Base-by-base conservation (phyloP, 2,329 filamentous ascomycete genomes). In the Dactylonectria macrodidyma region DNA sequence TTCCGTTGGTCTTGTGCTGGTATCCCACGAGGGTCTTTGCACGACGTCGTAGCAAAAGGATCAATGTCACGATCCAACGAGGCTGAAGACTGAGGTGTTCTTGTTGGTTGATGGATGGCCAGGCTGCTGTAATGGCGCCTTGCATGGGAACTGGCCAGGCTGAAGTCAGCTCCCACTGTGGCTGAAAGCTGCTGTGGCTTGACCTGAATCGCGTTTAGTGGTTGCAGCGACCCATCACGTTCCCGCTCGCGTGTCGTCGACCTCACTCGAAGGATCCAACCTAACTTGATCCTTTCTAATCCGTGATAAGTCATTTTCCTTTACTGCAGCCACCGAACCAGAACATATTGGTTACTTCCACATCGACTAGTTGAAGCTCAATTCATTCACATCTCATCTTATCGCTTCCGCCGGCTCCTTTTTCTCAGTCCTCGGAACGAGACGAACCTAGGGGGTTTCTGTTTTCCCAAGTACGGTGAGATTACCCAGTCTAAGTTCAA, bases 131-230 rank as follows among this genome's bases (percentile, higher is more conserved):
- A 22, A 51, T 60, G 56, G 57, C 50, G 26, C 51, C 41, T 56
- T 48, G 26, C 55, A 52, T 44, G 12, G 36, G 47, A 36, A 57
- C 22, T 47, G 47, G 50, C 60, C 62, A 56, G 50, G 56, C 50
- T 30, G 48, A 55, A 44, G 50, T 41, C 12, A 60, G 63, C 57
- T 65, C 41, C 38, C 22, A 52, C 26, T 72, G 74, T 76, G 74
- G 74, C 74, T 74, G 72, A 48, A 48, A 58, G 56, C 54, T 46
- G 10, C 51, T 8, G 72, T 73, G 62, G 59, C 14, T 19, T 8
- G 44, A 16, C 14, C 16, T 10, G 44, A 16, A 44, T 57, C 76
- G 76, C 76, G 76, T 77, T 76, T 72, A 78, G 76, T 78, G 76
- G 71, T 76, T 76, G 67, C 73, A 77, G 71, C 34, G 38, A 10